phyloP scores from a whole-genome alignment of 2,329 filamentous ascomycete species.

The Nemania abortiva region DNA sequence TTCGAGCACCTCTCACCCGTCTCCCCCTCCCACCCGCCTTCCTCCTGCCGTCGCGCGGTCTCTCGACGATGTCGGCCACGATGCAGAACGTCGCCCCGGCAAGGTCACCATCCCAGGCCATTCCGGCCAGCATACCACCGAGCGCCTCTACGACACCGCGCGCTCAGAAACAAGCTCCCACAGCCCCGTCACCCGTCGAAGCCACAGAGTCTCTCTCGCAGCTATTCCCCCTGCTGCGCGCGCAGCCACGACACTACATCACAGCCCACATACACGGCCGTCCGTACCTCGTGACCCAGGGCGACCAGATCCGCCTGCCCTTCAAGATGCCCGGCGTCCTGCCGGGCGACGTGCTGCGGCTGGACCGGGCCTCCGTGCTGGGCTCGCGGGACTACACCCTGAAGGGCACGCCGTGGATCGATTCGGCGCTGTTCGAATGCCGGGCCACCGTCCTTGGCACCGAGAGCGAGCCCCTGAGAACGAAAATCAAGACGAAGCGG shows the following conservation, averaged over 20 bases:
- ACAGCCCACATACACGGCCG: conserved; percentile 82
- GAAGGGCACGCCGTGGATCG: conserved; percentile 83
- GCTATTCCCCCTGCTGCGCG: conserved; percentile 77
- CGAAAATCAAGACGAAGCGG: conserved; percentile 85
- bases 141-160: conserved; percentile 22
- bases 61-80: conserved; percentile 43
- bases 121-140: conserved; percentile 29
- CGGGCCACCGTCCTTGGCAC: conserved; percentile 85
- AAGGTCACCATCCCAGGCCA: conserved; percentile 48
- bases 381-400: conserved; percentile 93
- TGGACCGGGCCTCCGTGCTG: conserved; percentile 85
- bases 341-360: conserved; percentile 86
- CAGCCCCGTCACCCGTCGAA: conserved; percentile 53
- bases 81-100: conserved; percentile 49
- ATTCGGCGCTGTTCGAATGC: conserved; percentile 86
- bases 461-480: conserved; percentile 82
- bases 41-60: conserved; percentile 63
- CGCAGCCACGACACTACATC: conserved; percentile 82
- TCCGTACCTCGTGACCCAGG: conserved; percentile 82
- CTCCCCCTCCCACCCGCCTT: conserved; percentile 66
- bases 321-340: conserved; percentile 81
- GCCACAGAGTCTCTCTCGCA: conserved; percentile 62
- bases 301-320: conserved; percentile 81
- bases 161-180: conserved; percentile 12
- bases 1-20: conserved; percentile 60